phyloP scores from a whole-genome alignment of 164 flowering plant genomes.

The Nelumbo lutea region DNA sequence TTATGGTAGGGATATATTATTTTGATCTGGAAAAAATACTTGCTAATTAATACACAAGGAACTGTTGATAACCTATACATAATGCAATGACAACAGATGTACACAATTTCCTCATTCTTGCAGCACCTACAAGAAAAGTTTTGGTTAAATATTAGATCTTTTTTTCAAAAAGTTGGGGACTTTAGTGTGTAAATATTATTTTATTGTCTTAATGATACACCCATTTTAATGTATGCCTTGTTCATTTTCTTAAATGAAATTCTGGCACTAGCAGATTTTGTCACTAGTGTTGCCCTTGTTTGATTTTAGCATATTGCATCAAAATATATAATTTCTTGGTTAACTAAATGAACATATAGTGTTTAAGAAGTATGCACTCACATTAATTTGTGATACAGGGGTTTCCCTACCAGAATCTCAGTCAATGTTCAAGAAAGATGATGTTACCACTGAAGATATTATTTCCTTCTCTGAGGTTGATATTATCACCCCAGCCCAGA shows the following conservation, averaged over 20 bases:
- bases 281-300: neutral
- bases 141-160: neutral
- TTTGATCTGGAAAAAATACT: too few relatives aligned
- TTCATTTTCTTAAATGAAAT: neutral
- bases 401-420: conserved; percentile 15
- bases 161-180: neutral
- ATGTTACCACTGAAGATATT: conserved; percentile 32
- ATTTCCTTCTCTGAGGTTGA: conserved; percentile 82
- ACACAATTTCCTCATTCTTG: too few relatives aligned
- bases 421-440: conserved; percentile 12
- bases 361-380: conserved; percentile 1
- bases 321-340: neutral
- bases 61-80: too few relatives aligned
- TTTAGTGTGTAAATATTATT: neutral
- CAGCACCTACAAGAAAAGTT: neutral
- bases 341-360: neutral
- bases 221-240: neutral
- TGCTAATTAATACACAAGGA: too few relatives aligned
- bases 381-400: conserved; percentile 25
- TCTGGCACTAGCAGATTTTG: neutral
- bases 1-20: too few relatives aligned
- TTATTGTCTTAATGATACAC: neutral
- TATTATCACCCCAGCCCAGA: conserved; percentile 85
- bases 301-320: neutral
- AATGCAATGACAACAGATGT: too few relatives aligned